Evolutionary conservation across 805 yeast species (phyloP).

Genomic region (Pichia phayaonensis): DNA sequence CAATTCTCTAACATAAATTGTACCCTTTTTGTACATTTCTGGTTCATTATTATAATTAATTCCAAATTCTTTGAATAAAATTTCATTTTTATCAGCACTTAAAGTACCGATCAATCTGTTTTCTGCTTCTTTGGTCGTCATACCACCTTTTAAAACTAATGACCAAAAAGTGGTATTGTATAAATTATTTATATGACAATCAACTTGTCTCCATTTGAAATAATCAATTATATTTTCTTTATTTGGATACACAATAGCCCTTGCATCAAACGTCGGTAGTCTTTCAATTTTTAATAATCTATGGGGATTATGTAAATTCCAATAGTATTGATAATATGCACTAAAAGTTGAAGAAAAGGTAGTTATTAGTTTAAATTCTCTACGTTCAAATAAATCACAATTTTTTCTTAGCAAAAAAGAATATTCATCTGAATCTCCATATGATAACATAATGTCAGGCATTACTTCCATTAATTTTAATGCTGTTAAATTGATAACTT

Average conservation of each 20-base stretch:
- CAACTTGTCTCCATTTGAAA: constrained; percentile 91
- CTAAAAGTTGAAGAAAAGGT: constrained; percentile 80
- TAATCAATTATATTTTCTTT: constrained; percentile 61
- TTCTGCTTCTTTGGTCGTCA: constrained; percentile 79
- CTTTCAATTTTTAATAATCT: constrained; percentile 32
- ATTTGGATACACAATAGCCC: constrained; percentile 83
- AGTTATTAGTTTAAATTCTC: constrained; percentile 74
- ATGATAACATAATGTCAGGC: constrained; percentile 72
- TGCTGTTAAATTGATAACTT: constrained; percentile 80
- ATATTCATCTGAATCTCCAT: constrained; percentile 95
- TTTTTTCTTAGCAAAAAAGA: constrained; percentile 63
- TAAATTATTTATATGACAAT: constrained; percentile 89
- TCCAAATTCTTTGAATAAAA: constrained; percentile 66
- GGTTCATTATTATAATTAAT: constrained; percentile 89
- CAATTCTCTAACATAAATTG: constrained; percentile 47
- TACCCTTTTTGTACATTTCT: constrained; percentile 83
- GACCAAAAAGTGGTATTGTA: constrained; percentile 94
- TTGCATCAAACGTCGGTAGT: constrained; percentile 83
- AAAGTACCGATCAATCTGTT: constrained; percentile 66
- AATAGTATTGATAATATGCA: constrained; percentile 60
- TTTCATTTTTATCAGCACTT: constrained; percentile 81
- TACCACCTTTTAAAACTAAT: constrained; percentile 58
- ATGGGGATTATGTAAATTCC: constrained; percentile 56
- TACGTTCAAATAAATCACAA: constrained; percentile 69
- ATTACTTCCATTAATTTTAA: constrained; percentile 50